Conservation (phyloP, 2,329 filamentous ascomycete genomes). For the Paecilomyces niveus region DNA sequence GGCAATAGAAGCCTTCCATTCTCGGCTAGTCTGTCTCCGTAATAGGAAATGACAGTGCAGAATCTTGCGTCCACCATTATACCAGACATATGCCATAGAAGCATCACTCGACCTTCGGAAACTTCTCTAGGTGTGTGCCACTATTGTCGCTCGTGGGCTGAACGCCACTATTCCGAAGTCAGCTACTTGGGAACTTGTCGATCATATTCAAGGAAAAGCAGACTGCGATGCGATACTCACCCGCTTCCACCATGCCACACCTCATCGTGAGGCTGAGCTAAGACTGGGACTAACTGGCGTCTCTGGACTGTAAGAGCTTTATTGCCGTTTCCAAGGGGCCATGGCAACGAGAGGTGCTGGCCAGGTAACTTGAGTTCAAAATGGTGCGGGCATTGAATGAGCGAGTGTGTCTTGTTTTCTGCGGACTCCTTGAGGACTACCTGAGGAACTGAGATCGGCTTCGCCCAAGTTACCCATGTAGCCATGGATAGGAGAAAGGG, state of each 20-base stretch:
- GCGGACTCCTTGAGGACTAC: background rate
- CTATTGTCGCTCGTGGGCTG: background rate
- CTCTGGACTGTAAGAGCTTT: constrained; percentile 6
- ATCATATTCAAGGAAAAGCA: background rate
- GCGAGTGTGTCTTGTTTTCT: background rate
- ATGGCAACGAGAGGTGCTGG: background rate
- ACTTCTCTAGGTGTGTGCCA: background rate
- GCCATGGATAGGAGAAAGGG: background rate
- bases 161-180: background rate
- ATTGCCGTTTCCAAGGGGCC: background rate
- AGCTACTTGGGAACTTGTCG: background rate
- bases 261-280: background rate
- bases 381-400: background rate
- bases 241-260: constrained; percentile 1
- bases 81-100: background rate
- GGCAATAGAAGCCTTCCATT: background rate
- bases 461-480: background rate
- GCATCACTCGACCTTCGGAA: background rate
- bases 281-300: constrained; percentile 14
- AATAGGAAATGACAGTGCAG: background rate
- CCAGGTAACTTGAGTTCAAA: background rate
- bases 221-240: background rate
- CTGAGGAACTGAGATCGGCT: background rate
- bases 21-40: background rate
- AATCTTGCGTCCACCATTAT: background rate